A percentile compares a stretch with the other conserved stretches of the same genome.
phyloP scores from a whole-genome alignment of 2,329 filamentous ascomycete genomes.

The Calycina marina region DNA sequence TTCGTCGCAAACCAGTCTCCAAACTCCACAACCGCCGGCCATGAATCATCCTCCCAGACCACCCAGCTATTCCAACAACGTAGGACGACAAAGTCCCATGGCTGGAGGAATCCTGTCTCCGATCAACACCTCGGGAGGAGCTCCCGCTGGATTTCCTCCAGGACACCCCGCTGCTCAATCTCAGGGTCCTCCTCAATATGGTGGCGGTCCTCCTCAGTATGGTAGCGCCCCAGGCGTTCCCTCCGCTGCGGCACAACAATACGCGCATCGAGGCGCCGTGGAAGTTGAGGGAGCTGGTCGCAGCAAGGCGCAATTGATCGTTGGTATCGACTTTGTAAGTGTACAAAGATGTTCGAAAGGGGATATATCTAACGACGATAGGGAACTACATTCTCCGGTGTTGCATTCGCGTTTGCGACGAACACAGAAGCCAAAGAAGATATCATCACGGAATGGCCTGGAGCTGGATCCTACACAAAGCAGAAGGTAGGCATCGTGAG shows the following conservation, averaged over 20 bases:
- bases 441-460: conserved; percentile 98
- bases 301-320: conserved; percentile 93
- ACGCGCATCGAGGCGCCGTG: conserved; percentile 30
- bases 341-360: conserved; percentile 8
- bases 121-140: conserved; percentile 53
- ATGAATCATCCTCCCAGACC: conserved; percentile 52
- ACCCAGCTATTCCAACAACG: conserved; percentile 47
- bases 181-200: conserved; percentile 21
- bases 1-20: conserved; percentile 35
- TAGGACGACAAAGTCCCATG: conserved; percentile 31
- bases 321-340: conserved; percentile 94
- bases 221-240: conserved; percentile 14
- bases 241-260: conserved; percentile 18
- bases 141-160: conserved; percentile 45
- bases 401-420: conserved; percentile 84
- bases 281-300: conserved; percentile 81
- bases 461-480: conserved; percentile 92
- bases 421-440: conserved; percentile 97
- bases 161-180: conserved; percentile 29
- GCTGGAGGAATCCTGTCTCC: conserved; percentile 34
- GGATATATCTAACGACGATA: conserved; percentile 25
- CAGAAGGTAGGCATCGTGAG: conserved; percentile 58
- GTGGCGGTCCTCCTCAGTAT: conserved; percentile 21
- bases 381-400: conserved; percentile 96
- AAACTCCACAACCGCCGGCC: too few species aligned